phyloP scores from a whole-genome alignment of 345 rosid species.

The Mangifera indica region DNA sequence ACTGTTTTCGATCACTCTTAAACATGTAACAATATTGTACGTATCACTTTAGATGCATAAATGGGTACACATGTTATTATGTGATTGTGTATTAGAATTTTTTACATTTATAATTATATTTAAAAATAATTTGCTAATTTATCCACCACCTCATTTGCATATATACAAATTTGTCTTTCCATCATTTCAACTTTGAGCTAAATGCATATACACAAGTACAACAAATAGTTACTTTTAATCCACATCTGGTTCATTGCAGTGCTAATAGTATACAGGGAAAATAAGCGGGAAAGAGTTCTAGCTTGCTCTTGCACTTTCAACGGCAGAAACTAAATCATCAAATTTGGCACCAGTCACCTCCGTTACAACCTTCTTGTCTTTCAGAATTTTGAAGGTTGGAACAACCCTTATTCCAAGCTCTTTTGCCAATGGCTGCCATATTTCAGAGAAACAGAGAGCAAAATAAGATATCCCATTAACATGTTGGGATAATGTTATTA shows the following conservation, averaged over 20 bases:
- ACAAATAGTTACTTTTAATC: slow-evolving; percentile 15
- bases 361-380: slow-evolving; percentile 58
- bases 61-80: too few relatives aligned
- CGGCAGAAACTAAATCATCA: slow-evolving; percentile 70
- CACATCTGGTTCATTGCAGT: neutral
- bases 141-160: too few relatives aligned
- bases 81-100: too few relatives aligned
- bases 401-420: slow-evolving; percentile 88
- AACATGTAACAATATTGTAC: too few relatives aligned
- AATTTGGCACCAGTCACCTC: slow-evolving; percentile 85
- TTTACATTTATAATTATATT: too few relatives aligned
- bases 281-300: slow-evolving; percentile 19
- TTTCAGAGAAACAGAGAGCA: neutral
- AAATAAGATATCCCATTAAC: too few relatives aligned
- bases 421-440: slow-evolving; percentile 77
- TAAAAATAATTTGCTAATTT: too few relatives aligned
- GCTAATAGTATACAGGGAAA: slow-evolving; percentile 19
- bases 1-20: too few relatives aligned
- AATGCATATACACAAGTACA: neutral
- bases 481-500: too few relatives aligned
- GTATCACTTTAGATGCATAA: too few relatives aligned
- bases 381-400: slow-evolving; percentile 89
- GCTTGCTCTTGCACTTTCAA: slow-evolving; percentile 62
- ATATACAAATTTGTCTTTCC: neutral
- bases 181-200: neutral